Base-by-base conservation (phyloP, 768 basidiomycete genomes). In the Rhodosporidiobolus odoratus region DNA sequence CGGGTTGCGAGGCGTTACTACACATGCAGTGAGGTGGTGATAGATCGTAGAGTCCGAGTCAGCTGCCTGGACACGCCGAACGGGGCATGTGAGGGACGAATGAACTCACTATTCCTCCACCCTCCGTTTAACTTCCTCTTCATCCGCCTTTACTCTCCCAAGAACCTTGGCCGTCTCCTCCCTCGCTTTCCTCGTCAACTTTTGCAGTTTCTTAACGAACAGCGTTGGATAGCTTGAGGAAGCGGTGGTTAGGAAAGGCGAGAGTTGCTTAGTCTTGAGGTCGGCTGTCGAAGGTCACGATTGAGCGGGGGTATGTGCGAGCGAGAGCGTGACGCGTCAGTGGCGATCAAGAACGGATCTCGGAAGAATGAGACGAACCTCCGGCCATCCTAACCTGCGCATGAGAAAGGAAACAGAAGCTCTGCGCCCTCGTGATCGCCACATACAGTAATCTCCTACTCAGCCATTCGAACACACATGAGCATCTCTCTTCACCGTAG, bases 391-490 rank as follows among this genome's bases (percentile, higher is more conserved):
- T 76, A 34, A 62, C 72, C 21, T 75, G 66, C 8, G 78, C 73
- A 59, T 78, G 58, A 6, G 78, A 77, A 58, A 81, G 65, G 58
- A 66, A 68, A 60, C 71, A 71, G 66, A 90, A 82, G 17, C 82
- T 82, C 76, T 92, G 88, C 0, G 91, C 91, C 16, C 92, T 85
- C 9, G 92, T 94, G 79, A 90, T 92, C 0, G 89, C 92, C 13
- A 94, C 92, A 76, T 92, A 94, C 23, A 92, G 84, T 65, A 94
- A 79, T 19, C 92, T 88, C 65, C 91, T 91, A 50, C 16, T 16
- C 32, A 30, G 8, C 12, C n/a, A 16, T 2, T n/a, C n/a, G n/a
- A n/a, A n/a, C n/a, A n/a, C 6, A 13, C 27, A 47, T 41, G 27
- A 64, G 41, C 21, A 6, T 50, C 13, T 5, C 25, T 25, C 16